Percentiles rank a stretch among this genome's conserved stretches.
phyloP scores from a whole-genome alignment of 306 rosid species.

The Cyamopsis tetragonoloba region DNA sequence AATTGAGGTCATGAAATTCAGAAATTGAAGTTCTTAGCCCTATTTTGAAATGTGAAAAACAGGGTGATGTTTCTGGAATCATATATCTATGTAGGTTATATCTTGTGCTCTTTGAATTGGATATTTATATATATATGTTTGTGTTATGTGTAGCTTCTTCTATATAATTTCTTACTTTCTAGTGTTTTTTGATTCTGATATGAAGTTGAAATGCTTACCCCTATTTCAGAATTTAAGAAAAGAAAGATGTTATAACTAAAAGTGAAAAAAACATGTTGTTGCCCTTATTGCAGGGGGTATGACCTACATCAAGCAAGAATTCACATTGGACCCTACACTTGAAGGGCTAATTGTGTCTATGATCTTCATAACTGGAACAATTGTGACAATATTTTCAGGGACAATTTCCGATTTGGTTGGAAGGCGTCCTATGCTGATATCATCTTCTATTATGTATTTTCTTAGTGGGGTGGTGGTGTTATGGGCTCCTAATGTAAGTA shows the following conservation, averaged over 20 bases:
- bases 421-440: constrained; percentile 73
- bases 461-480: constrained; percentile 65
- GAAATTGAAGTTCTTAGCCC: background rate
- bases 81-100: too few species aligned
- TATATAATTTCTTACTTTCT: too few species aligned
- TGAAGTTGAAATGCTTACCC: background rate
- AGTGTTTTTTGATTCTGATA: too few species aligned
- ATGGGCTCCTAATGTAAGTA: constrained; percentile 73
- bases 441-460: constrained; percentile 66
- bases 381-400: constrained; percentile 81
- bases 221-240: background rate
- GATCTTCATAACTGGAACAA: constrained; percentile 80
- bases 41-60: background rate
- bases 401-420: constrained; percentile 81
- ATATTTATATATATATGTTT: too few species aligned
- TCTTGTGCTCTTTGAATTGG: too few species aligned
- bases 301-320: constrained; percentile 77
- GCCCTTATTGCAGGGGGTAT: constrained; percentile 62
- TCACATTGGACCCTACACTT: constrained; percentile 61
- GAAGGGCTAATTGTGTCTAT: constrained; percentile 94
- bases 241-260: constrained; percentile 7
- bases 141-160: too few species aligned
- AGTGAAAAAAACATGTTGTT: constrained; percentile 16
- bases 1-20: background rate
- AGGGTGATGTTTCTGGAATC: too few species aligned